Percentiles rank a stretch among this genome's conserved stretches.
Evolutionary conservation across 306 rosid species (phyloP).

Genomic region (Delonix regia): DNA sequence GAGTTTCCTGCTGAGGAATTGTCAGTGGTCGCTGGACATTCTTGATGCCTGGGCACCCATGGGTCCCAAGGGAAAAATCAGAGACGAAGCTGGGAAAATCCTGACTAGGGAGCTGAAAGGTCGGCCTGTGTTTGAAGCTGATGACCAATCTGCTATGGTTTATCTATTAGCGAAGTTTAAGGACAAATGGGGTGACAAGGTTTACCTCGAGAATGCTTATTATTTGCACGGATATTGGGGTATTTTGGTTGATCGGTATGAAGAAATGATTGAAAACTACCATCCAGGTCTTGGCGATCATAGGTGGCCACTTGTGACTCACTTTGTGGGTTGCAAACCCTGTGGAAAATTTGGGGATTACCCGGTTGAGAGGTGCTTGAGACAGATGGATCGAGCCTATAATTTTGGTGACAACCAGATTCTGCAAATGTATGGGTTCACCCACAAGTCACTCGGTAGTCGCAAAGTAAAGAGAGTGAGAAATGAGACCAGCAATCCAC

Average conservation of each 20-base stretch:
- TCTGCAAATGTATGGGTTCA: constrained; percentile 75
- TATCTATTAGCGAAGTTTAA: constrained; percentile 58
- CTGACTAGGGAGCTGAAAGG: constrained; percentile 72
- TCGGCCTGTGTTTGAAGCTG: constrained; percentile 84
- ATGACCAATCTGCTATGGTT: constrained; percentile 88
- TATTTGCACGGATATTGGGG: constrained; percentile 88
- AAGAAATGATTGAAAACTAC: constrained; percentile 72
- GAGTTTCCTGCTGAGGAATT: constrained; percentile 69
- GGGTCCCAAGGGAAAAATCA: constrained; percentile 90
- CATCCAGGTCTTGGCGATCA: constrained; percentile 85
- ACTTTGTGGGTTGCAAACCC: constrained; percentile 90
- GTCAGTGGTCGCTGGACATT: constrained; percentile 86
- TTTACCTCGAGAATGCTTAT: constrained; percentile 66
- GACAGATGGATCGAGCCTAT: constrained; percentile 84
- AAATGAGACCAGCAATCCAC: constrained; percentile 62
- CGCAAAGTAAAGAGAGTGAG: constrained; percentile 69
- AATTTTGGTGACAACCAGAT: constrained; percentile 87
- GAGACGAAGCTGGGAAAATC: constrained; percentile 89
- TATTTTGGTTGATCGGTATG: constrained; percentile 76
- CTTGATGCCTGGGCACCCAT: constrained; percentile 95
- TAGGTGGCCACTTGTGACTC: constrained; percentile 89
- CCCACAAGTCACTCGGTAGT: constrained; percentile 62
- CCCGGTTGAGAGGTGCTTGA: constrained; percentile 79
- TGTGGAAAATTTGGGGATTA: constrained; percentile 86
- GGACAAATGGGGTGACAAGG: constrained; percentile 71